Evolutionary conservation across 2,329 filamentous ascomycete species (phyloP), one percentile per base, ranked within the genome.

Genomic region (Fusarium heterosporum): DNA sequence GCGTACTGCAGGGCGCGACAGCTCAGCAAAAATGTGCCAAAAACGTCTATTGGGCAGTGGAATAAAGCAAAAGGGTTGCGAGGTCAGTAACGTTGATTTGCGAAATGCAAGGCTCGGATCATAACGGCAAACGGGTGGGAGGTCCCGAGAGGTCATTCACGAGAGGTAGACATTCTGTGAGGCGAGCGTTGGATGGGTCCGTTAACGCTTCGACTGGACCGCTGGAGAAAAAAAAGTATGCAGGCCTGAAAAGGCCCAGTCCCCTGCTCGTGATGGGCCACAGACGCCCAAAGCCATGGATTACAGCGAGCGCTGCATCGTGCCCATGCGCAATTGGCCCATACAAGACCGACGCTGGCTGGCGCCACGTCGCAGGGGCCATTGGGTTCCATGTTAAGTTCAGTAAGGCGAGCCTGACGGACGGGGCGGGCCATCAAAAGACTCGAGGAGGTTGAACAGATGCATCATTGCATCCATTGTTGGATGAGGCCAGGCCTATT

Each of bases 81-180:
- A 68, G 61, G 50, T 66, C 65, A 71, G 53, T 52, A 60, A 58
- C 55, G 49, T 55, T 71, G 73, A 62, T 73, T 72, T 71, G 73
- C 57, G 61, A 68, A 65, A 74, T 75, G 74, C 72, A 76, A 66
- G 71, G 64, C 64, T 73, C 69, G 68, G 72, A 70, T 73, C 73
- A 72, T 70, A 70, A 71, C 70, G 70, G 73, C 73, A 69, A 74
- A 75, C 71, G 68, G 73, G 75, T 73, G 73, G 72, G 74, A 73
- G 64, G 70, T 64, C 60, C 62, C 64, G 64, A 69, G 66, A 75
- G 69, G 73, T 73, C 73, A 74, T 75, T 74, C 51, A 72, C 56
- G 64, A 67, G 62, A 66, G 59, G 59, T 63, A 66, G 59, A 51
- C 64, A 66, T 63, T 69, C 52, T 42, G 22, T 57, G 58, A 67